These are phyloP conservation scores for Didymella arachidicola DNA, from an alignment of 2,329 filamentous ascomycete genomes.

Conservation along the genomic window DNA sequence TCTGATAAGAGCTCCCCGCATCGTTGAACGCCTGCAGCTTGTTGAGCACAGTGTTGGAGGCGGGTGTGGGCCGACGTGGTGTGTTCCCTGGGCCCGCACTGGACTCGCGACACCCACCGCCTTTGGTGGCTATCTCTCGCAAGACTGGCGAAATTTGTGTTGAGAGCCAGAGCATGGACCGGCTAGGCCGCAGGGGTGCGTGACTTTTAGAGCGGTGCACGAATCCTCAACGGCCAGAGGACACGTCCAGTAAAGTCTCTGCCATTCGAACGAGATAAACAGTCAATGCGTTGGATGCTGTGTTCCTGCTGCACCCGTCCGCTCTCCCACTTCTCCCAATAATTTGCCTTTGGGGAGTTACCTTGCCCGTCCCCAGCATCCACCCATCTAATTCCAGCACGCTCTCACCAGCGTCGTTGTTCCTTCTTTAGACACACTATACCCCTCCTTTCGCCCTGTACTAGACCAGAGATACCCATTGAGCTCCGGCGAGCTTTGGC, in stretches of 20 bases:
- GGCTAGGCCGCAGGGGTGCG: slow-evolving; percentile 39
- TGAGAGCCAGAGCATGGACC: slow-evolving; percentile 39
- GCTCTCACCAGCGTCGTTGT: slow-evolving; percentile 24
- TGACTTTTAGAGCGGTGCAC: slow-evolving; percentile 43
- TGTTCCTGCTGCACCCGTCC: slow-evolving; percentile 31
- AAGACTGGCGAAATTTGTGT: slow-evolving; percentile 42
- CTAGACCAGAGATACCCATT: slow-evolving; percentile 36
- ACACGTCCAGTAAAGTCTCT: slow-evolving; percentile 26
- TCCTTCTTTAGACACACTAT: slow-evolving; percentile 28
- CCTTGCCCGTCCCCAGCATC: slow-evolving; percentile 26
- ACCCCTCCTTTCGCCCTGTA: slow-evolving; percentile 33
- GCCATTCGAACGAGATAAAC: slow-evolving; percentile 40
- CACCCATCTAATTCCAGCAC: slow-evolving; percentile 19
- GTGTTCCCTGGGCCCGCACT: slow-evolving; percentile 20
- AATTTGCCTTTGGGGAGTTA: slow-evolving; percentile 20
- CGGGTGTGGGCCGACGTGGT: slow-evolving; percentile 17
- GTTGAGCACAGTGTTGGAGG: slow-evolving; percentile 16
- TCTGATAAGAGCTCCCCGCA: slow-evolving; percentile 17
- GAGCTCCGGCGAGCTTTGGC: slow-evolving; percentile 37
- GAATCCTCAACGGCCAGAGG: slow-evolving; percentile 44
- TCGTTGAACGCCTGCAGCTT: slow-evolving; percentile 12
- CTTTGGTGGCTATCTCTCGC: slow-evolving; percentile 29
- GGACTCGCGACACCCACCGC: slow-evolving; percentile 29
- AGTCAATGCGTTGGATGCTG: slow-evolving; percentile 44
- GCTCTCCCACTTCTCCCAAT: slow-evolving; percentile 23